phyloP scores from a whole-genome alignment of 2,329 filamentous ascomycete species.

The Fusarium sublunatum region DNA sequence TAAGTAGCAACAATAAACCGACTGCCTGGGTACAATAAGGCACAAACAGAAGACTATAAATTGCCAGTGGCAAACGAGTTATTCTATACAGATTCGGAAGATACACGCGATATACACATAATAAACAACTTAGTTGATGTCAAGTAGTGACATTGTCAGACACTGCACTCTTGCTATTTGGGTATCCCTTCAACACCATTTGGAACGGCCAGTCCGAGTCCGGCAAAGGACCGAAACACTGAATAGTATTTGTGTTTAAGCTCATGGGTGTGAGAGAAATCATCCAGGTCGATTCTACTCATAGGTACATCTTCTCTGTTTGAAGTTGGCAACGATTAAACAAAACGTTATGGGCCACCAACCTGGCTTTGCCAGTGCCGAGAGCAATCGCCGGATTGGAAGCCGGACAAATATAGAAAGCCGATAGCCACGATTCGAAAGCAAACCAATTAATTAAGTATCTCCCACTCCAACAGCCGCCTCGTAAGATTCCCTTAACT shows the following conservation, averaged over 20 bases:
- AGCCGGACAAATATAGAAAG: not conserved
- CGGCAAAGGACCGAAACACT: no score
- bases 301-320: not conserved
- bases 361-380: not conserved
- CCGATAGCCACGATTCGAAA: not conserved
- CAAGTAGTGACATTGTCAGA: no score
- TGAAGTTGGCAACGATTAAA: not conserved
- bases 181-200: no score
- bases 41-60: slow-evolving; percentile 4
- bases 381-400: not conserved
- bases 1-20: slow-evolving; percentile 6
- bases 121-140: no score
- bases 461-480: not conserved
- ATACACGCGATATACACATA: no score
- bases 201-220: no score
- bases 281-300: no score
- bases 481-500: not conserved
- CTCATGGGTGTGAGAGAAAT: no score
- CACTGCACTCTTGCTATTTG: no score
- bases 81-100: no score
- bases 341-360: not conserved
- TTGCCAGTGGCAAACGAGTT: slow-evolving; percentile 1
- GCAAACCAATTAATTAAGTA: not conserved
- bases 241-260: no score
- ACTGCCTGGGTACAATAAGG: not conserved